Percentiles rank a stretch among this genome's conserved stretches.
Conservation (phyloP, 306 rosid species). For the Pterocarpus macrocarpus region DNA sequence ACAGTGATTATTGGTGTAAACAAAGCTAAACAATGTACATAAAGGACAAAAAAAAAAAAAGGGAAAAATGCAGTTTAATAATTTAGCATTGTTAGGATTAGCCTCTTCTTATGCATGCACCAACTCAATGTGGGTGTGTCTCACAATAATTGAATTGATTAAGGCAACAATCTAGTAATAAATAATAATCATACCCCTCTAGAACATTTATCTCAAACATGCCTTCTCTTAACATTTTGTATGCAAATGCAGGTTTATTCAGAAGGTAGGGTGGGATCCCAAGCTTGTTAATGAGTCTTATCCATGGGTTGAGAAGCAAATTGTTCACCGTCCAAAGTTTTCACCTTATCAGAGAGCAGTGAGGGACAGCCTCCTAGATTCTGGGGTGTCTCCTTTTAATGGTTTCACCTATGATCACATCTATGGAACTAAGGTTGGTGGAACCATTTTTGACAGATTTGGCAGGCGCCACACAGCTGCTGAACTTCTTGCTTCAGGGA, state of each 20-base stretch:
- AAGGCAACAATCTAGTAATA: background rate
- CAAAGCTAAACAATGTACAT: background rate
- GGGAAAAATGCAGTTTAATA: background rate
- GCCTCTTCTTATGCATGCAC: background rate
- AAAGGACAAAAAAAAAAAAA: background rate
- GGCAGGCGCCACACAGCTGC: constrained; percentile 93
- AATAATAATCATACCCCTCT: background rate
- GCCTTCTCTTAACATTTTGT: background rate
- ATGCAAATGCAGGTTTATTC: constrained; percentile 69
- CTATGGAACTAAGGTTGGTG: constrained; percentile 93
- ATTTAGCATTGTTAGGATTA: background rate
- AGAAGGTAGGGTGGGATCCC: constrained; percentile 76
- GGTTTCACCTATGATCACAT: constrained; percentile 96
- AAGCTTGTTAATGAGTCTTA: constrained; percentile 82
- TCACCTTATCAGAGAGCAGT: constrained; percentile 74
- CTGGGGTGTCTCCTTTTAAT: constrained; percentile 84
- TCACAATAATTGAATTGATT: constrained; percentile 1
- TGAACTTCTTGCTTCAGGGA: constrained; percentile 77
- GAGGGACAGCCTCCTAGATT: constrained; percentile 75
- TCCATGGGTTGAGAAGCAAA: constrained; percentile 86
- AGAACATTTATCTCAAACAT: background rate
- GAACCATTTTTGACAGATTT: constrained; percentile 85
- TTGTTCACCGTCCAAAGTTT: constrained; percentile 75
- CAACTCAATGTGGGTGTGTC: background rate
- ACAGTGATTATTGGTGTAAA: background rate